These are phyloP conservation scores for Pythium biforme DNA, from an alignment of 352 stramenopile species.

Conservation along the genomic window DNA sequence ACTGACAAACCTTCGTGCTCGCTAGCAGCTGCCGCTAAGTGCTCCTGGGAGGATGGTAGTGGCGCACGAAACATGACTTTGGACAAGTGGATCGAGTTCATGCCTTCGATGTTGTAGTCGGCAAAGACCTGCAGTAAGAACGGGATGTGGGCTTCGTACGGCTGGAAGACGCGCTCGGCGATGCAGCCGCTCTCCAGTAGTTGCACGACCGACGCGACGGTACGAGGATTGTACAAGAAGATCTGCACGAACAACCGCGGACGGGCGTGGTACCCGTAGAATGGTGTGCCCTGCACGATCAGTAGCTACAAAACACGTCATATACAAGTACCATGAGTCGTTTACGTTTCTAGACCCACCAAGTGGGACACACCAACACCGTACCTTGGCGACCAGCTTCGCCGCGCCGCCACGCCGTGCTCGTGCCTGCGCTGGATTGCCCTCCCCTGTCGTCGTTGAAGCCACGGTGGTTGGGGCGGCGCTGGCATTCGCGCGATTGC, in stretches of 20 bases:
- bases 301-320: conserved; percentile 51
- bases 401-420: not conserved
- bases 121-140: conserved; percentile 90
- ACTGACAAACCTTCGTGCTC: conserved; percentile 26
- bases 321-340: not conserved
- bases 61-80: conserved; percentile 79
- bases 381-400: conserved; percentile 73
- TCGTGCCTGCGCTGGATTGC: not conserved
- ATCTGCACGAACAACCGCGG: conserved; percentile 87
- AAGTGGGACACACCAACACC: not conserved
- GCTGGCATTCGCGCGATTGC: conserved; percentile 8
- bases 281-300: conserved; percentile 84
- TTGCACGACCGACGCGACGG: conserved; percentile 59
- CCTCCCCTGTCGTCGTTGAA: not conserved
- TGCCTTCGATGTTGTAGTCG: conserved; percentile 93
- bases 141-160: conserved; percentile 88
- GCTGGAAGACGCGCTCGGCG: conserved; percentile 70
- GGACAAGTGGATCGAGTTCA: conserved; percentile 77
- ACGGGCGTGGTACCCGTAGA: conserved; percentile 85
- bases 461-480: not conserved
- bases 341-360: not conserved
- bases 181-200: conserved; percentile 85
- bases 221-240: conserved; percentile 84
- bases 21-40: conserved; percentile 31
- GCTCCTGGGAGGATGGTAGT: conserved; percentile 50